Percentiles rank a stretch among this genome's conserved stretches.
phyloP scores from a whole-genome alignment of 345 rosid genomes.

The Eucalyptus curtisii region DNA sequence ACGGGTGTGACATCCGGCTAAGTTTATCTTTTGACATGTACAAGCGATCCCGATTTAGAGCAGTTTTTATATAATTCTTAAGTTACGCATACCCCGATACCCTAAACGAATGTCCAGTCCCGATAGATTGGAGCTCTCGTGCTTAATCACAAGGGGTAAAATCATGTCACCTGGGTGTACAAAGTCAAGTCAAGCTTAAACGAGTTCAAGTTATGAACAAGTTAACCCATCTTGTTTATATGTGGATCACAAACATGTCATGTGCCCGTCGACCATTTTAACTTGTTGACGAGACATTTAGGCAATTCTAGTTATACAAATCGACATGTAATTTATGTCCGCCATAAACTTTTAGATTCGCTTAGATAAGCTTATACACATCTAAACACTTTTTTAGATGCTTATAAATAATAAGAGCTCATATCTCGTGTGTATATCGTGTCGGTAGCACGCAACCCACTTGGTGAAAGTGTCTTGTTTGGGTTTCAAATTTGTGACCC shows the following conservation, averaged over 20 bases:
- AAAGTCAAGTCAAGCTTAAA: neutral
- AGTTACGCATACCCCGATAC: fast-evolving
- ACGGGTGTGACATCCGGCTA: neutral
- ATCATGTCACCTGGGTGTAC: fast-evolving
- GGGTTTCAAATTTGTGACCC: neutral
- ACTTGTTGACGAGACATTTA: neutral
- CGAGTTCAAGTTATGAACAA: neutral
- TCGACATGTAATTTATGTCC: neutral
- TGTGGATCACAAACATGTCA: neutral
- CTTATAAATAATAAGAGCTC: neutral
- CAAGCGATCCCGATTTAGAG: neutral
- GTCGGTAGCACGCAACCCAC: neutral
- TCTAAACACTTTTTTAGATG: neutral
- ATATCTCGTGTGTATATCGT: fast-evolving
- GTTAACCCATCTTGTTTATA: neutral
- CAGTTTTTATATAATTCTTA: fast-evolving
- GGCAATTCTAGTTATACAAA: neutral
- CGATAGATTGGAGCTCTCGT: neutral
- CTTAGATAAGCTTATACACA: fast-evolving
- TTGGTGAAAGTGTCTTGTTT: neutral
- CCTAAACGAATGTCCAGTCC: neutral
- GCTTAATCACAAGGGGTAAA: neutral
- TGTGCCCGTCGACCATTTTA: neutral
- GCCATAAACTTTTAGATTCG: fast-evolving
- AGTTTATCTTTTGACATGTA: neutral